A percentile compares a stretch with the other conserved stretches of the same genome.
Evolutionary conservation across 768 basidiomycete genomes (phyloP).

Genomic region (Asterophora parasitica): DNA sequence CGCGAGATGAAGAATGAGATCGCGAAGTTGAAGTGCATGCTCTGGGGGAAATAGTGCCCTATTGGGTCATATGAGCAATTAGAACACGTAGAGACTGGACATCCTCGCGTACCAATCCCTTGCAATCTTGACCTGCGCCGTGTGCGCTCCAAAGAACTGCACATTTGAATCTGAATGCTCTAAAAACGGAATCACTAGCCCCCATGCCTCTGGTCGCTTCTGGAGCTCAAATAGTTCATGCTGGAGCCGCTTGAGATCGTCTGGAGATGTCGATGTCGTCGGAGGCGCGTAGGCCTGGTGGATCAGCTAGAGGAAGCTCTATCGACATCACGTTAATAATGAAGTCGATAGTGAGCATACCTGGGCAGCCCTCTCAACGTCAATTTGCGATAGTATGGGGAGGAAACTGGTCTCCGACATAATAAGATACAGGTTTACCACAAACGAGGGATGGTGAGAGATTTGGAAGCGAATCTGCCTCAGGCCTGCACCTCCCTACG

Average conservation of each 20-base stretch:
- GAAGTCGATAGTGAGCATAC: slow-evolving; percentile 34
- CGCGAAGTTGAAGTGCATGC: slow-evolving; percentile 51
- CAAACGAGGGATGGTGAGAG: too few relatives aligned
- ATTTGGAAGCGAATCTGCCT: too few relatives aligned
- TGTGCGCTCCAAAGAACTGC: slow-evolving; percentile 94
- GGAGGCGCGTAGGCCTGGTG: slow-evolving; percentile 60
- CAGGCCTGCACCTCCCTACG: too few relatives aligned
- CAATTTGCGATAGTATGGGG: slow-evolving; percentile 45
- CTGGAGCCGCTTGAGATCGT: slow-evolving; percentile 59
- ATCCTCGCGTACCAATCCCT: slow-evolving; percentile 69
- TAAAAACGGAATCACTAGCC: slow-evolving; percentile 72
- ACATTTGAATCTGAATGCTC: slow-evolving; percentile 73
- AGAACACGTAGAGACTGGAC: neutral
- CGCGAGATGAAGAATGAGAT: slow-evolving; percentile 67
- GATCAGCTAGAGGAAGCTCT: slow-evolving; percentile 47
- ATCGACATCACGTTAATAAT: too few relatives aligned
- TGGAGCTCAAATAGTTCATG: slow-evolving; percentile 74
- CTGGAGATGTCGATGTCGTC: slow-evolving; percentile 43
- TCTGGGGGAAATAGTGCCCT: slow-evolving; percentile 72
- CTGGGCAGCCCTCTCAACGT: slow-evolving; percentile 55
- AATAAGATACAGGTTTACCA: slow-evolving; percentile 1
- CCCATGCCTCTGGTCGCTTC: slow-evolving; percentile 78
- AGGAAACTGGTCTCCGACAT: slow-evolving; percentile 40
- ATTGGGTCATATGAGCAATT: neutral
- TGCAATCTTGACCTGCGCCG: slow-evolving; percentile 88